Base-by-base conservation (phyloP, 352 stramenopile genomes). In the Halophytophthora batemanensis region DNA sequence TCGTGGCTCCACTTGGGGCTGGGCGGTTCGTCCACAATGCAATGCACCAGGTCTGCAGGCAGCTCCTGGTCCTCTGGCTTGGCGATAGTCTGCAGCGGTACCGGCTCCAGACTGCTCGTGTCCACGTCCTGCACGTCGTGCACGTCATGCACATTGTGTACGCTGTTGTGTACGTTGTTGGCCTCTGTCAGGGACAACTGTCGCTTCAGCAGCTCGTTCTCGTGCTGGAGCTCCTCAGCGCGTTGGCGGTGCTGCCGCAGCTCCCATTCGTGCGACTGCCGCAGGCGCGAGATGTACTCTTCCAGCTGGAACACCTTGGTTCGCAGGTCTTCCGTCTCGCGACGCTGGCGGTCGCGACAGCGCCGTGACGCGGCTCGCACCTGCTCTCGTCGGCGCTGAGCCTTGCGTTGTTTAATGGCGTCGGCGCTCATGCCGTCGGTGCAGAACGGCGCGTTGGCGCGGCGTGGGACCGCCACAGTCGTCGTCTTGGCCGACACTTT, bases 221-320 rank as follows among this genome's bases (percentile, higher is more conserved):
- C 68, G 6, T 59, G 68, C 34, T 76, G 50, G 19, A 81, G 46
- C 41, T 40, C 17, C 38, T 79, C 69, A n/a, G 74, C 43, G n/a
- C 71, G 65, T 1, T 76, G 42, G 2, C 57, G 61, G 37, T 85
- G 73, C 39, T 77, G 67, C 19, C 61, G 61, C 39, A 71, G 48
- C 44, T 82, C 72, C 57, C 55, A 70, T 33, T 86, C 75, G 52
- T 86, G 81, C 19, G 70, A 57, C 44, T 84, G 73, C 55, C 77
- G 66, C 43, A 66, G 76, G 50, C 83, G 73, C 4, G 71, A 57
- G 41, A 85, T 85, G 50, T 77, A 85, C 50, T 87, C 76, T 25
- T 87, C 73, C 7, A 87, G 53, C 58, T 87, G 71, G 45, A 85
- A 84, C 22, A 87, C 76, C 37, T 87, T 84, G 57, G 75, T 73